Evolutionary conservation across 2,329 filamentous ascomycete species (phyloP).

Genomic region (Neocucurbitaria cava): DNA sequence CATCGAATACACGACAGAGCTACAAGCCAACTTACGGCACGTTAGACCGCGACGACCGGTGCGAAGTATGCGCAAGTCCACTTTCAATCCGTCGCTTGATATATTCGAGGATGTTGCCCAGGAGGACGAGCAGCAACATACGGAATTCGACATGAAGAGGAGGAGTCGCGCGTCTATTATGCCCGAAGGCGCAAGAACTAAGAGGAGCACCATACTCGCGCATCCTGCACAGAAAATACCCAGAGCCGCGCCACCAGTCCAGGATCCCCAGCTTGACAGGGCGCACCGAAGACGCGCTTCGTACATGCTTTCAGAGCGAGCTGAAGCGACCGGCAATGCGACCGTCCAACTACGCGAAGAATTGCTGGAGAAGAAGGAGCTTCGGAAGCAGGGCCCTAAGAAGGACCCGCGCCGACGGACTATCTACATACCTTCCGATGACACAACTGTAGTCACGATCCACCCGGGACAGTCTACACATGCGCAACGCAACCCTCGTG

Average conservation of each 20-base stretch:
- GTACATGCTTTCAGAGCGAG: constrained; percentile 38
- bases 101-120: constrained; percentile 50
- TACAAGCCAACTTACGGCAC: constrained; percentile 36
- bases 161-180: constrained; percentile 36
- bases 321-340: constrained; percentile 32
- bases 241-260: constrained; percentile 26
- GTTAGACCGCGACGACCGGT: constrained; percentile 45
- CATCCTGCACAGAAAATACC: constrained; percentile 47
- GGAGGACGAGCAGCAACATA: constrained; percentile 41
- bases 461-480: constrained; percentile 54
- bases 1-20: constrained; percentile 49
- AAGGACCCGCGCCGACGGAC: constrained; percentile 56
- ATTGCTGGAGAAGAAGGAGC: constrained; percentile 37
- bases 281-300: constrained; percentile 47
- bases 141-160: constrained; percentile 30
- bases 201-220: constrained; percentile 42
- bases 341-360: constrained; percentile 42
- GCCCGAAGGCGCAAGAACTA: constrained; percentile 27
- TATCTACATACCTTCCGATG: constrained; percentile 60
- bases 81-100: constrained; percentile 43
- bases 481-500: constrained; percentile 33
- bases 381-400: constrained; percentile 37
- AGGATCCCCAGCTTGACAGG: constrained; percentile 29
- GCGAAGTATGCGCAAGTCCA: constrained; percentile 34
- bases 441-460: constrained; percentile 60